Evolutionary conservation across 352 stramenopile genomes (phyloP).

Genomic region (Pythium biforme): DNA sequence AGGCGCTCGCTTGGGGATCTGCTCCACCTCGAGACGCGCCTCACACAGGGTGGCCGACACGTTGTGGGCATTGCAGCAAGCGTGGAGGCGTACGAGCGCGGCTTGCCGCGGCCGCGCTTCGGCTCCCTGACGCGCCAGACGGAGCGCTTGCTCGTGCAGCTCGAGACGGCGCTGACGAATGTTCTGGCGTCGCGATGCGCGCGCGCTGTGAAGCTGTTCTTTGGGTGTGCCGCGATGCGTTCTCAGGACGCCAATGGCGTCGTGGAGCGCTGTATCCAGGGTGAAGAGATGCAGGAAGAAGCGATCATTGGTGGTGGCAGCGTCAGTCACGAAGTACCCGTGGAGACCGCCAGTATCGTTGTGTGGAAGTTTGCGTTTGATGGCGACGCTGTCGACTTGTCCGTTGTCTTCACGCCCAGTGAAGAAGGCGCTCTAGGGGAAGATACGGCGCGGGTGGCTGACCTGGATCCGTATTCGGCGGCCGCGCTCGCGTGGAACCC

Average conservation of each 20-base stretch:
- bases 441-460: neutral
- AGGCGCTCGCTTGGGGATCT: slow-evolving; percentile 13
- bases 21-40: slow-evolving; percentile 12
- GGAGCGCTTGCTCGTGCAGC: slow-evolving; percentile 11
- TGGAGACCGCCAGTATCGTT: slow-evolving; percentile 3
- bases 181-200: neutral
- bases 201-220: slow-evolving; percentile 2
- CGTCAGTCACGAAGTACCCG: neutral
- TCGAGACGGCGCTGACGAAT: neutral
- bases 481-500: slow-evolving; percentile 1
- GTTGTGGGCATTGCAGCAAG: no score
- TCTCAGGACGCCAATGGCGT: neutral
- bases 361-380: slow-evolving; percentile 47
- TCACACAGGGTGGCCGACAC: neutral
- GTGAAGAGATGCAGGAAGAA: neutral
- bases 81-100: neutral
- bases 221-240: neutral
- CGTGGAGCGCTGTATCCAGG: neutral
- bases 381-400: slow-evolving; percentile 31
- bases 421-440: slow-evolving; percentile 5
- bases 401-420: slow-evolving; percentile 14
- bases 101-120: slow-evolving; percentile 5
- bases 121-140: neutral
- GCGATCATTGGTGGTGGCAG: slow-evolving; percentile 1
- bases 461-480: slow-evolving; percentile 22